A percentile compares a stretch with the other conserved stretches of the same genome.
Conservation (phyloP, 179 eudicot genomes). For the Silene vulgaris region DNA sequence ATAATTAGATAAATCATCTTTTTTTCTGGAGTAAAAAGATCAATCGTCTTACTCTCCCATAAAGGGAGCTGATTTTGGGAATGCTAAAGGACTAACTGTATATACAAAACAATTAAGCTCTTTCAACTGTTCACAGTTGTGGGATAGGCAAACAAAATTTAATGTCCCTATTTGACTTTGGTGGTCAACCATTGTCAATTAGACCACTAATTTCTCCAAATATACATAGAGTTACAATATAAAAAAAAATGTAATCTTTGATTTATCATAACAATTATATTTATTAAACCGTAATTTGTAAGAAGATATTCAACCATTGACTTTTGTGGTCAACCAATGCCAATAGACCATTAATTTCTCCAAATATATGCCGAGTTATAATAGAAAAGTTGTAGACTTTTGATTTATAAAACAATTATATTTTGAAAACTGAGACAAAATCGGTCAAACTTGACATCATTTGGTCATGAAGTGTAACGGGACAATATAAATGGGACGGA, state of each 20-base stretch:
- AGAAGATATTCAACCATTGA: neutral
- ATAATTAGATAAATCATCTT: too few relatives aligned
- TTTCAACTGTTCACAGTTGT: neutral
- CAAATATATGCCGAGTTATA: too few relatives aligned
- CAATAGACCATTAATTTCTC: neutral
- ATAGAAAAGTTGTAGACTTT: neutral
- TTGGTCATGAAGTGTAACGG: neutral
- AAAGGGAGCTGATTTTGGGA: neutral
- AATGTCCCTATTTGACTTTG: too few relatives aligned
- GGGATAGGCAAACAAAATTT: neutral
- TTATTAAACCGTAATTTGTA: neutral
- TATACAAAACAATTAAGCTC: neutral
- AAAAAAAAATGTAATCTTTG: neutral
- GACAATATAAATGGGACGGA: neutral
- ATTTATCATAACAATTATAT: neutral
- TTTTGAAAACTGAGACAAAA: neutral
- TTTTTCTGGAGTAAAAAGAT: neutral
- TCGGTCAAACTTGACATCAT: neutral
- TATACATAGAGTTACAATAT: too few relatives aligned
- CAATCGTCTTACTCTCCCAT: neutral
- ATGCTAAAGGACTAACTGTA: neutral
- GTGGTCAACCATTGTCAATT: too few relatives aligned
- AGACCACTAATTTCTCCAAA: too few relatives aligned
- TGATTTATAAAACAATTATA: too few relatives aligned
- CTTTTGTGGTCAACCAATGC: neutral